Base-by-base conservation (phyloP, 2,329 filamentous ascomycete genomes). In the Fusarium euwallaceae region DNA sequence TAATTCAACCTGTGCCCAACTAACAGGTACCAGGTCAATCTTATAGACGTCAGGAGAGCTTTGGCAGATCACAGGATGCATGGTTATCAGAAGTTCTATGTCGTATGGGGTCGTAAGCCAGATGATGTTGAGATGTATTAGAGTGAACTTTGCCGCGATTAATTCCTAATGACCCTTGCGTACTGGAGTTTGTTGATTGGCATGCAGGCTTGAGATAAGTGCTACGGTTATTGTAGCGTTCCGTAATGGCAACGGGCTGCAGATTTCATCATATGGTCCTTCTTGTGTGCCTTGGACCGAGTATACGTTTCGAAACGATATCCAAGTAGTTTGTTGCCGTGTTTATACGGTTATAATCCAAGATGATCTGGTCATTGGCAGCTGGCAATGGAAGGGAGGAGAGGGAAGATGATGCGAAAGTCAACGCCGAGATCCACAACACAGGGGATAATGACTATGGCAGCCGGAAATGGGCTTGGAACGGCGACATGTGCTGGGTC, bases 41-140 rank as follows among this genome's bases (percentile, higher is more conserved):
- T 66, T 10, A 39, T 66, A 39, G 55, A 66, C 22, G 63, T 66
- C 41, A 66, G 63, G 17, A 66, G 55, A 20, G 63, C 55, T 12
- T 16, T 66, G 17, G 41, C 53, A 51, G 63, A 66, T 36, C 63
- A 66, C 55, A 66, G 22, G 11, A 66, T 66, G 63, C 63, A 66
- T 24, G 41, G 37, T 9, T 61, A 66, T 24, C n/a, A 66, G 24
- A 66, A 66, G 32, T 51, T 66, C 24, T 66, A 61, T 29, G 63
- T 66, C 9, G 41, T 66, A n/a, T 61, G 37, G 14, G 63, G 63
- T 7, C 63, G 63, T 8, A 66, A 66, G 41, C 63, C 63, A 17
- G 63, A 41, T 12, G 24, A 60, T 39, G n/a, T 29, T 14, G 51
- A 55, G 10, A 55, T 55, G 51, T 7, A 4, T 11, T 34, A 20